Conservation (phyloP, 805 yeast genomes). For the Metschnikowia vanudenii region DNA sequence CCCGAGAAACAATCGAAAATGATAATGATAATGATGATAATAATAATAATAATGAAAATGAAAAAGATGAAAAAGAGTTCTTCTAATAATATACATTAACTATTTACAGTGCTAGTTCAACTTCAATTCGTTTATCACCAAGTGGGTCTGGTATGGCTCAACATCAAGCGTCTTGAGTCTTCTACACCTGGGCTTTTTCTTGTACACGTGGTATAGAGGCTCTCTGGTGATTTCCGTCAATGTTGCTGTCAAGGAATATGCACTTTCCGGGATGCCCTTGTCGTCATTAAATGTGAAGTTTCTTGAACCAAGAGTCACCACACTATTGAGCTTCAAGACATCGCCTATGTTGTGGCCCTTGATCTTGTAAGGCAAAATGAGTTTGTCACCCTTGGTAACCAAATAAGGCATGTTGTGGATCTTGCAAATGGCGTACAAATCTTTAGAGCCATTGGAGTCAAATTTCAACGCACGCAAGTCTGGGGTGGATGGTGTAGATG, state of each 20-base stretch:
- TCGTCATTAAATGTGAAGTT: constrained; percentile 61
- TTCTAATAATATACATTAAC: constrained; percentile 8
- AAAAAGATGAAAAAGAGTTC: neutral
- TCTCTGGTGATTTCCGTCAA: constrained; percentile 84
- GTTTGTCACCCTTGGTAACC: constrained; percentile 87
- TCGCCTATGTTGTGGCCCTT: constrained; percentile 83
- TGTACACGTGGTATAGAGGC: constrained; percentile 56
- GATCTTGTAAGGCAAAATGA: constrained; percentile 75
- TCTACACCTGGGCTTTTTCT: constrained; percentile 73
- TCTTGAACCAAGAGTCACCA: constrained; percentile 81
- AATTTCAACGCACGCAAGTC: constrained; percentile 64
- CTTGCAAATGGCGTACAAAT: constrained; percentile 76
- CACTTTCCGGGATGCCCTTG: constrained; percentile 44
- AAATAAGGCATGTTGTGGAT: constrained; percentile 83
- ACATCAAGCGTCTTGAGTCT: constrained; percentile 71
- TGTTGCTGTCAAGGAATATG: constrained; percentile 67
- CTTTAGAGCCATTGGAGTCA: constrained; percentile 50
- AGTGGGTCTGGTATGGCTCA: constrained; percentile 74
- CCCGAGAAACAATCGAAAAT: too few relatives aligned
- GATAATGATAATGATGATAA: neutral
- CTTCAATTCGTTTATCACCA: constrained; percentile 71
- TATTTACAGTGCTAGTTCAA: constrained; percentile 38
- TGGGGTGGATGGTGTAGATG: constrained; percentile 11
- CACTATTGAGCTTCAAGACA: constrained; percentile 66
- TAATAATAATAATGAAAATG: neutral